Evolutionary conservation across 1,139 yeast genomes (phyloP).

Genomic region (Pichia sp.): DNA sequence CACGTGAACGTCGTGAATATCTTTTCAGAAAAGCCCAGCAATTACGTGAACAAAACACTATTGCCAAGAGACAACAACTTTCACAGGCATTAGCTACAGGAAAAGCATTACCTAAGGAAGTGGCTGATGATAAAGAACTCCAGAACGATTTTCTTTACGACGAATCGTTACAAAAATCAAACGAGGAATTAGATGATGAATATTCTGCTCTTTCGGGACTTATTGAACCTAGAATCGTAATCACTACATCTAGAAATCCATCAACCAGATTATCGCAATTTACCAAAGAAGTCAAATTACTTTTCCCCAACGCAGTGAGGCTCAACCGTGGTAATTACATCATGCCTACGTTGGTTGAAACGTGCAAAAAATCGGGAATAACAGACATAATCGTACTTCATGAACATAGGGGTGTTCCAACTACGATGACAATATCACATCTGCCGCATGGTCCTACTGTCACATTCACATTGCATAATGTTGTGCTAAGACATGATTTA

Average conservation of each 20-base stretch:
- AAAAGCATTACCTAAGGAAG: conserved; percentile 79
- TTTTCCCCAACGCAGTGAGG: conserved; percentile 86
- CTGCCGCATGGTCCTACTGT: conserved; percentile 99
- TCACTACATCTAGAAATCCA: conserved; percentile 93
- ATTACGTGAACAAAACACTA: conserved; percentile 80
- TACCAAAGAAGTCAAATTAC: conserved; percentile 82
- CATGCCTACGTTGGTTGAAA: conserved; percentile 77
- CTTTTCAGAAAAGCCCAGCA: conserved; percentile 84
- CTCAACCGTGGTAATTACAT: conserved; percentile 91
- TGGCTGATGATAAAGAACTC: conserved; percentile 79
- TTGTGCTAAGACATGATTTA: conserved; percentile 88
- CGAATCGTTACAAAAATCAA: conserved; percentile 58
- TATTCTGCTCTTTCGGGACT: conserved; percentile 84
- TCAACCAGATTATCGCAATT: conserved; percentile 80
- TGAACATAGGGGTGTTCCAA: conserved; percentile 98
- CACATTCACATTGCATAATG: conserved; percentile 89
- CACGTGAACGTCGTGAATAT: conserved; percentile 93
- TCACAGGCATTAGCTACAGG: conserved; percentile 90
- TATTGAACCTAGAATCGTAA: conserved; percentile 85
- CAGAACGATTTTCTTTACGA: conserved; percentile 83
- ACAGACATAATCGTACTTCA: conserved; percentile 83
- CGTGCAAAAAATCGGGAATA: conserved; percentile 67
- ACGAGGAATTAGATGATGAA: conserved; percentile 69
- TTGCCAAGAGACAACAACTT: conserved; percentile 80
- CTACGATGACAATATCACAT: conserved; percentile 86